Base-by-base conservation (phyloP, 75 land plant genomes). In the Adiantum capillusveneris region DNA sequence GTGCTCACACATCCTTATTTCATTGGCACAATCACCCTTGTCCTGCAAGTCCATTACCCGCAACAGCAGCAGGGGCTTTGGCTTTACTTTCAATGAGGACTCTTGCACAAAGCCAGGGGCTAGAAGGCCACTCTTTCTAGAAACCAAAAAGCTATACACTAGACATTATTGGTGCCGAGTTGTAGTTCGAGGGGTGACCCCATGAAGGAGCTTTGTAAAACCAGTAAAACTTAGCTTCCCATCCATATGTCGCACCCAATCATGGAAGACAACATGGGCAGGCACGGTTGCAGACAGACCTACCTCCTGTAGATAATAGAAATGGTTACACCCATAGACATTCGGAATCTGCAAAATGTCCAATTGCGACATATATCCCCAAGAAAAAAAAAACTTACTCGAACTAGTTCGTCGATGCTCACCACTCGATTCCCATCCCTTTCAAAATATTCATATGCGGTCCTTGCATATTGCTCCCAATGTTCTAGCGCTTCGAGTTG, bases 391-490 rank as follows among this genome's bases (percentile, higher is more conserved):
- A 34, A 5, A 58, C 75, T 24, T 92, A 88, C 97, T 60, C 89
- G 86, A 20, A 90, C 95, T 70, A 92, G 82, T 62, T 92, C 96
- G 41, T 92, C 97, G 22, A 92, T 83, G 63, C 79, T 72, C 22
- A 92, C 71, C 11, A 87, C 73, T 34, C 95, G 68, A 70, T 92
- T 92, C 9, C 97, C 97, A 54, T 88, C 86, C 50, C 80, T 80
- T 43, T 92, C 91, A 64, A 92, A 92, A 18, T 82, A 63, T 31
- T 92, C 97, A 71, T 85, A 92, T 16, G 83, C 97, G 59, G 60
- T 57, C 16, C 79, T 71, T 50, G 95, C 97, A 76, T 88, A 86
- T 34, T 88, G 86, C 61, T 92, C 97, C 97, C 97, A 92, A 11
- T 55, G 84, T 36, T 79, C 84, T 61, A 77, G 55, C 57, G 74